Conservation (phyloP, 768 basidiomycete genomes). For the Rhizopogon sp. region DNA sequence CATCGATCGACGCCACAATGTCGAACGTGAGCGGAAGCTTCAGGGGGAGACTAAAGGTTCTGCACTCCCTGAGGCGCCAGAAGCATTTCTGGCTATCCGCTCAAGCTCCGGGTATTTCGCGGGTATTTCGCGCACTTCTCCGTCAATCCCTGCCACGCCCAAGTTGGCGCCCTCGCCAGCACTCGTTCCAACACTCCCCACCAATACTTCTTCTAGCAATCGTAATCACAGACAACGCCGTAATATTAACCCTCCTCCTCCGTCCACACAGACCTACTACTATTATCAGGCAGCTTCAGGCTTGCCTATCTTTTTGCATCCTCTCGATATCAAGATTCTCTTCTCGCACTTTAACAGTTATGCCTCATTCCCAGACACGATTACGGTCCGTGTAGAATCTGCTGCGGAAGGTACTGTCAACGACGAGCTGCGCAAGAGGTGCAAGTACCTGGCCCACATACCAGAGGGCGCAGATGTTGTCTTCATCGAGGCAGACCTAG, state of each 20-base stretch:
- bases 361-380: conserved; percentile 75
- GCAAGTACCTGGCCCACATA: conserved; percentile 92
- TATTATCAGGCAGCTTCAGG: conserved; percentile 96
- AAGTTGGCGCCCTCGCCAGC: conserved; percentile 5
- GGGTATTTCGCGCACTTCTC: conserved; percentile 24
- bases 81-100: conserved; percentile 45
- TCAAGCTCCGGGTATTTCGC: not conserved
- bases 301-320: conserved; percentile 87
- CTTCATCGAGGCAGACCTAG: conserved; percentile 86
- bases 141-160: conserved; percentile 4
- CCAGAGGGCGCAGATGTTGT: conserved; percentile 91
- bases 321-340: conserved; percentile 91
- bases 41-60: conserved; percentile 11
- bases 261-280: conserved; percentile 86
- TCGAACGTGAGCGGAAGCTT: conserved; percentile 14
- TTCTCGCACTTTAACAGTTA: conserved; percentile 81
- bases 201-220: conserved; percentile 22
- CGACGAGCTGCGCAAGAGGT: conserved; percentile 90
- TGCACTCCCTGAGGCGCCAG: conserved; percentile 41
- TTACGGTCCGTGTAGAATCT: conserved; percentile 77
- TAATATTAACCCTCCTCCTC: conserved; percentile 83
- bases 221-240: conserved; percentile 57
- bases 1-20: conserved; percentile 37
- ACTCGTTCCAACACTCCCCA: conserved; percentile 6
- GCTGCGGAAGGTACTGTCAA: conserved; percentile 77